Evolutionary conservation across 2,329 filamentous ascomycete genomes (phyloP), one percentile per base, ranked within the genome.

Genomic region (Fusarium nygamai): DNA sequence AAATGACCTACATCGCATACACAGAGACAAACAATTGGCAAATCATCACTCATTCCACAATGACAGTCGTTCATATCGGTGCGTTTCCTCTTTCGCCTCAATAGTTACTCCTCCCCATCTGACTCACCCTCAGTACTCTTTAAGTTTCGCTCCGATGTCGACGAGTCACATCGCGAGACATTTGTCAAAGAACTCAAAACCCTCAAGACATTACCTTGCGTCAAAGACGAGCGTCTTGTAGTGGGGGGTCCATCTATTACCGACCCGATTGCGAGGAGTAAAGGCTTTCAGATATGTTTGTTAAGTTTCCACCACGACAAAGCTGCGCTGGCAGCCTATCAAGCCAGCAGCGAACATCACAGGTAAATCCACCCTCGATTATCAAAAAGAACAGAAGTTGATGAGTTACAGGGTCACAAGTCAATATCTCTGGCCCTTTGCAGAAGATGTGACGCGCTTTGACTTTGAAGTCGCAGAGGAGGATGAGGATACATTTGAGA

Each of bases 241-340:
- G 87, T 89, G 9, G 88, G 88, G 0, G 86, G 88, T 0, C 87
- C 87, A 0, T 88, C 87, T 0, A 82, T 89, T 10, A 89, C 88
- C 0, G 82, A 86, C 29, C 87, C 88, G 0, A 84, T 86, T 14
- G 86, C 86, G 39, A 81, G 84, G 24, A 89, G 87, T 77, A 88
- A 89, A 68, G 87, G 87, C 0, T 89, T 84, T 54, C 82, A 90
- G 17, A 85, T 85, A 64, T 85, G 86, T 1, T 79, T 89, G 0
- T 61, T 90, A 43, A 89, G 88, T 80, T 88, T 86, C 27, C 88
- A 89, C 54, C 75, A 83, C 9, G 79, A 87, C 29, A 78, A 75
- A 11, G 80, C 80, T 13, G 88, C 87, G 0, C 72, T 90, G 64
- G 84, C 81, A 4, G 84, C 83, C 51, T 90, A 90, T 60, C 88